A percentile compares a stretch with the other conserved stretches of the same genome.
These are phyloP conservation scores for Penicillium italicum DNA, from an alignment of 2,329 filamentous ascomycete species.

Conservation along the genomic window DNA sequence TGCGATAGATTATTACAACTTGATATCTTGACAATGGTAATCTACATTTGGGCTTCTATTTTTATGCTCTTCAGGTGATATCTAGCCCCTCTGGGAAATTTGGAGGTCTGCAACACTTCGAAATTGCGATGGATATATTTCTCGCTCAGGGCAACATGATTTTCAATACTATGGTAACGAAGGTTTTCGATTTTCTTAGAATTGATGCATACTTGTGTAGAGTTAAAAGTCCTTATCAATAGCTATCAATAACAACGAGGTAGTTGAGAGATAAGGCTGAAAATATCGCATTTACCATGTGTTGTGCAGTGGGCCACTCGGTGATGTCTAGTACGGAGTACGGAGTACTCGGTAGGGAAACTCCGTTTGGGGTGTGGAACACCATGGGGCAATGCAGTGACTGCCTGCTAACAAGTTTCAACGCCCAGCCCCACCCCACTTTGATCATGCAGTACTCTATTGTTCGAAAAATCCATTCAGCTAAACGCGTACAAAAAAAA, in stretches of 20 bases:
- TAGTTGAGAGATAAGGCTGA: neutral
- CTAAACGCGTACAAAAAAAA: too few species aligned
- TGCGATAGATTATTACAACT: neutral
- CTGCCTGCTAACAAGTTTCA: too few species aligned
- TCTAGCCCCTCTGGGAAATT: neutral
- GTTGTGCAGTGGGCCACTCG: too few species aligned
- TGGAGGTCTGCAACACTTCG: too few species aligned
- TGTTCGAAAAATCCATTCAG: too few species aligned
- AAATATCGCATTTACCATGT: neutral
- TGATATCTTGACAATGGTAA: neutral
- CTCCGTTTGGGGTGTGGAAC: too few species aligned
- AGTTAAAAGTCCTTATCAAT: neutral
- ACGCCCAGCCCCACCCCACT: too few species aligned
- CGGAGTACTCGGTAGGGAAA: too few species aligned
- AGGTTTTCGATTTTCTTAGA: neutral
- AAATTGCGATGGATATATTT: neutral
- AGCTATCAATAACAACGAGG: neutral
- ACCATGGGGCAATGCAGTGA: too few species aligned
- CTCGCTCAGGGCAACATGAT: neutral
- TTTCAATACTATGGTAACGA: neutral
- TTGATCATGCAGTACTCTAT: too few species aligned
- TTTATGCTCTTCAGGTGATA: neutral
- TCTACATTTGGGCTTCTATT: neutral
- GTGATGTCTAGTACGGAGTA: too few species aligned
- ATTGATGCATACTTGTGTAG: neutral